Base-by-base conservation (phyloP, 2,329 filamentous ascomycete species). In the Talaromyces sp. region DNA sequence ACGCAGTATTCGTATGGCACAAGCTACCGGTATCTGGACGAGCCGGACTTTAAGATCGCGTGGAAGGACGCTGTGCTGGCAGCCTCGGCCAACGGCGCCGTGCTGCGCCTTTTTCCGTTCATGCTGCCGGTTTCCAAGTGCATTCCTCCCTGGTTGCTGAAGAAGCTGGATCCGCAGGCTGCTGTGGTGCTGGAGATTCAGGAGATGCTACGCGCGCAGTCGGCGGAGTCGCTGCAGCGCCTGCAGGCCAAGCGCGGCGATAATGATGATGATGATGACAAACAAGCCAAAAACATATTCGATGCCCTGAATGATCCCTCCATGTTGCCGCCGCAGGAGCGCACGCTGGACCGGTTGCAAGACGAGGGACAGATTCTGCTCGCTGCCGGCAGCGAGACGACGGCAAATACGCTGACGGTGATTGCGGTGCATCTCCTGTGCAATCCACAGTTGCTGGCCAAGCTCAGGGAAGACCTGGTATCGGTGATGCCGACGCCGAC, bases 1-100 rank as follows among this genome's bases (percentile, higher is more conserved):
- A 73, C 70, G 1, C 65, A 74, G n/a, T 78, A 78, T 57, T 71
- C 68, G 22, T 78, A 76, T 36, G 77, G 71, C 11, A 69, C 68
- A 62, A 71, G 65, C 56, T 69, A 69, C 27, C 63, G 70, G 17
- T 72, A 70, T 6, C 67, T 78, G 1, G 69, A 73, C 1, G 58
- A 69, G 15, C 67, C 67, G 4, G 64, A 68, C 22, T 73, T 70
- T 52, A 65, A 69, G 55, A 28, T 64, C 51, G 55, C 65, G 52
- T 52, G 68, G 66, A 57, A 70, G 63, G 57, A 67, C 10, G 61
- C 66, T 7, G 66, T 72, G 8, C 59, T 69, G 2, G 65, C 65
- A 2, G 57, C 42, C 30, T 51, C 44, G 10, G 57, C 57, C 8
- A 58, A 52, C 44, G 57, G 57, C 4, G 57, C 57, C 15, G 22